Evolutionary conservation across 2,329 filamentous ascomycete species (phyloP).

Genomic region (Fusarium avenaceum): DNA sequence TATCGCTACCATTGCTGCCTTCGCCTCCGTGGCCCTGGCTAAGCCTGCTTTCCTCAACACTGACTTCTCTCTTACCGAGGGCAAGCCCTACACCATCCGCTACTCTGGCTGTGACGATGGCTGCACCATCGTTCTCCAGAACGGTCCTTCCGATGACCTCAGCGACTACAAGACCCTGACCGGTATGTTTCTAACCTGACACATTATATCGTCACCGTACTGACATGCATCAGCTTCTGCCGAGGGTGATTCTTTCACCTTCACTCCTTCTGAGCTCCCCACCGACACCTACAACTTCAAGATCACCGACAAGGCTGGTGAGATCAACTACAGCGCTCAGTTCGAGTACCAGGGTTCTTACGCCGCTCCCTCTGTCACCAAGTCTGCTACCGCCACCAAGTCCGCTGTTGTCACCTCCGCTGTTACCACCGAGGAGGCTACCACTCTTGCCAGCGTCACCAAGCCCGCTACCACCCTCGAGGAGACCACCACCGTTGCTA

Average conservation of each 20-base stretch:
- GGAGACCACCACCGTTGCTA: constrained; percentile 26
- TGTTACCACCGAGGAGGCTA: constrained; percentile 31
- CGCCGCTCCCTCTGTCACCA: constrained; percentile 28
- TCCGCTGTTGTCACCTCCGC: constrained; percentile 32
- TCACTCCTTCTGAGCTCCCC: constrained; percentile 48
- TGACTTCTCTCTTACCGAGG: constrained; percentile 48
- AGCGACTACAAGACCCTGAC: constrained; percentile 51
- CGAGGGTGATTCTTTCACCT: constrained; percentile 46
- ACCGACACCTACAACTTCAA: constrained; percentile 54
- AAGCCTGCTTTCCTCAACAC: constrained; percentile 53
- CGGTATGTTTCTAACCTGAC: constrained; percentile 43
- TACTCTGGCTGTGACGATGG: constrained; percentile 51
- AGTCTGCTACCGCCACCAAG: constrained; percentile 19
- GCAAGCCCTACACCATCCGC: constrained; percentile 52
- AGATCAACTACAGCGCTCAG: constrained; percentile 53
- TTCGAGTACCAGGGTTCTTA: constrained; percentile 51
- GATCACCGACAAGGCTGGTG: constrained; percentile 50
- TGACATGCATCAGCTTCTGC: constrained; percentile 31
- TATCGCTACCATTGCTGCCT: constrained; percentile 49
- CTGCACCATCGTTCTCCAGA: constrained; percentile 56
- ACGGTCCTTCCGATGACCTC: constrained; percentile 49
- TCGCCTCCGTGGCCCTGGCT: constrained; percentile 50
- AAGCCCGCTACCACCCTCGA: constrained; percentile 27
- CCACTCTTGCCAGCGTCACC: constrained; percentile 39
- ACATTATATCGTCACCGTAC: background rate